phyloP scores from a whole-genome alignment of 257 asterid species.

The Solanum appendiculatum region DNA sequence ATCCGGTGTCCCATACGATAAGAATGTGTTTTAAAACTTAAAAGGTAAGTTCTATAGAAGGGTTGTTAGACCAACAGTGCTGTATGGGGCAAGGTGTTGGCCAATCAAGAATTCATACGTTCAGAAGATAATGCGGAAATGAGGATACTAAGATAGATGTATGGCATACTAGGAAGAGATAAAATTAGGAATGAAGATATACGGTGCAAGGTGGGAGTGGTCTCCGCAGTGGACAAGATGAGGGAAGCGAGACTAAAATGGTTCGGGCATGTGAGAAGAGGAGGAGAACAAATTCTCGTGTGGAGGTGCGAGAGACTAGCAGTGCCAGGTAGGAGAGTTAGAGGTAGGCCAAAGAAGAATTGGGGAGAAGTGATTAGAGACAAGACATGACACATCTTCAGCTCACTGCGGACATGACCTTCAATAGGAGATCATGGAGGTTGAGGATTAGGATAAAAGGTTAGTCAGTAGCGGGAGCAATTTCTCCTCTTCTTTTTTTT shows the following conservation, averaged over 20 bases:
- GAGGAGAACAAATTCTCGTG: not conserved
- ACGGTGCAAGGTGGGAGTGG: not conserved
- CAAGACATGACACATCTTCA: not conserved
- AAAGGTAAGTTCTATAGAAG: not conserved
- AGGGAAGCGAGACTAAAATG: not conserved
- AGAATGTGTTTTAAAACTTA: not conserved
- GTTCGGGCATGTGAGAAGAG: not conserved
- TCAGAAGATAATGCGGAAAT: not conserved
- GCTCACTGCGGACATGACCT: not conserved
- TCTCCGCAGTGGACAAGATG: not conserved
- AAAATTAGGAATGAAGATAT: not conserved
- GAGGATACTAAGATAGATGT: not conserved
- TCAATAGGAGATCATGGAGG: not conserved
- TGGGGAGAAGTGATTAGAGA: not conserved
- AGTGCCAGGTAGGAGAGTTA: not conserved
- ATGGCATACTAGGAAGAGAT: not conserved
- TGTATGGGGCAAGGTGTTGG: not conserved
- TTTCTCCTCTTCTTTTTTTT: not conserved
- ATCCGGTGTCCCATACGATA: not conserved
- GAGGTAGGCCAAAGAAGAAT: not conserved
- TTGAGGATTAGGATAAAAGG: not conserved
- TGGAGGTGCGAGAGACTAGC: not conserved
- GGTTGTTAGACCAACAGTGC: not conserved
- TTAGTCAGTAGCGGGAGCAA: not conserved
- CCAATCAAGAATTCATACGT: not conserved